Percentiles rank a stretch among this genome's conserved stretches.
phyloP scores from a whole-genome alignment of 2,329 filamentous ascomycete genomes.

The Cryphonectria naterciae region DNA sequence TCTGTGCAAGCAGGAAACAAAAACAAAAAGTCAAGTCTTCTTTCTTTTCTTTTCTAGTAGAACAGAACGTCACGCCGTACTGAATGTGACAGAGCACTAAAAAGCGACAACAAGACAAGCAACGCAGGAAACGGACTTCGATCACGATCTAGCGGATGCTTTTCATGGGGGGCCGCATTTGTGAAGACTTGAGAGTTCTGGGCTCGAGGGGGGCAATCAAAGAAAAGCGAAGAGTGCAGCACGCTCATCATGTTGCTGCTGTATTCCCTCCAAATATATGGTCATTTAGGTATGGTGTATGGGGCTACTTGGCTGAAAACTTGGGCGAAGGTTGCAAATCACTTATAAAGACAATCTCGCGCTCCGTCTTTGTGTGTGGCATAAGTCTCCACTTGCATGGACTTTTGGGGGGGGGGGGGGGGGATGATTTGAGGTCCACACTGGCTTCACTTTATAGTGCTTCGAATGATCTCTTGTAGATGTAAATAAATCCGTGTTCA shows the following conservation, averaged over 20 bases:
- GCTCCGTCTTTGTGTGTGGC: neutral
- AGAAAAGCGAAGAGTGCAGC: neutral
- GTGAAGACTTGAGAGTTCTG: neutral
- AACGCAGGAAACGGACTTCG: no score
- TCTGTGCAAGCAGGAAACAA: neutral
- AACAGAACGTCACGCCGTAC: neutral
- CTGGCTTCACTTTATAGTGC: neutral
- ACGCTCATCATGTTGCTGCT: neutral
- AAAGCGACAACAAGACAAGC: no score
- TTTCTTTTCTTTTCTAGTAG: neutral
- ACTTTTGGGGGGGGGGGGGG: no score
- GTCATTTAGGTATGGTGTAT: neutral
- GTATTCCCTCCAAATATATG: neutral
- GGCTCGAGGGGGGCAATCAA: no score
- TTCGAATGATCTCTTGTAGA: neutral
- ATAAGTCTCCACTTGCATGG: neutral
- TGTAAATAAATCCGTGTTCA: neutral
- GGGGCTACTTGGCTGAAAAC: neutral
- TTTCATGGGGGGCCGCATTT: neutral
- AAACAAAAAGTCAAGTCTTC: no score
- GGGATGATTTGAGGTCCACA: neutral
- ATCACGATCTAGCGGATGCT: no score
- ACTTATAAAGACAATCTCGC: neutral
- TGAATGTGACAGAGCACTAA: neutral
- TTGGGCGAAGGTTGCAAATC: neutral